Evolutionary conservation across 768 basidiomycete genomes (phyloP).

Genomic region (Crepidotus variabilis): DNA sequence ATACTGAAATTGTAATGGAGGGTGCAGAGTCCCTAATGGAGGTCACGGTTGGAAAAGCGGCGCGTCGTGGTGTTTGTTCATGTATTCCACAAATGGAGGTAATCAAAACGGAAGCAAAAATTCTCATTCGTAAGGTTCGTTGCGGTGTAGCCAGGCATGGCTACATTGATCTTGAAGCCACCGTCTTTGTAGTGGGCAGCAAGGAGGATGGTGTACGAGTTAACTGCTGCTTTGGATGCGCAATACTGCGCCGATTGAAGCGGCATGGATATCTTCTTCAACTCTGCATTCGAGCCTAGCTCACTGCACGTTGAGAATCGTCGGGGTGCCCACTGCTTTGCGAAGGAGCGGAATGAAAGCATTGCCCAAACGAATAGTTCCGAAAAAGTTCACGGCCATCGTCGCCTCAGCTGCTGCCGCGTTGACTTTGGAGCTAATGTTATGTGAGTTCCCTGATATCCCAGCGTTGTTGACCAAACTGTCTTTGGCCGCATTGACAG

Average conservation of each 20-base stretch:
- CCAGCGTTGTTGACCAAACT: conserved; percentile 45
- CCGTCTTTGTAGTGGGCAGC: conserved; percentile 55
- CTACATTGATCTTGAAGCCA: conserved; percentile 53
- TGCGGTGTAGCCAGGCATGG: conserved; percentile 56
- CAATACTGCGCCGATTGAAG: conserved; percentile 49
- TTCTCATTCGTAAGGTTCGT: conserved; percentile 35
- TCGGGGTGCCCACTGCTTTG: conserved; percentile 21
- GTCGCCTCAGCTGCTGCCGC: conserved; percentile 26
- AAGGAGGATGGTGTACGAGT: conserved; percentile 55
- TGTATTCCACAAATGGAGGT: no score
- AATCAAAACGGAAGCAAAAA: neutral
- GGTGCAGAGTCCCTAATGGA: no score
- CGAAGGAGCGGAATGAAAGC: conserved; percentile 38
- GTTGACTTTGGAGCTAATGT: conserved; percentile 31
- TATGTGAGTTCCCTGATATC: conserved; percentile 12
- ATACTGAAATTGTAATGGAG: conserved; percentile 3
- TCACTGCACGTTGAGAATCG: conserved; percentile 39
- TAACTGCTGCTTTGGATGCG: conserved; percentile 66
- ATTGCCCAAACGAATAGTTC: conserved; percentile 35
- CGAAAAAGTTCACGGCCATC: conserved; percentile 40
- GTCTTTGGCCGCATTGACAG: conserved; percentile 33
- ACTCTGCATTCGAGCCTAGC: conserved; percentile 38
- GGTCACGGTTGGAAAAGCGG: no score
- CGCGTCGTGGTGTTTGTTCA: no score
- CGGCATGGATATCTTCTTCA: conserved; percentile 24